These are phyloP conservation scores for Fusarium gaditjirri DNA, from an alignment of 2,329 filamentous ascomycete genomes.

Conservation along the genomic window DNA sequence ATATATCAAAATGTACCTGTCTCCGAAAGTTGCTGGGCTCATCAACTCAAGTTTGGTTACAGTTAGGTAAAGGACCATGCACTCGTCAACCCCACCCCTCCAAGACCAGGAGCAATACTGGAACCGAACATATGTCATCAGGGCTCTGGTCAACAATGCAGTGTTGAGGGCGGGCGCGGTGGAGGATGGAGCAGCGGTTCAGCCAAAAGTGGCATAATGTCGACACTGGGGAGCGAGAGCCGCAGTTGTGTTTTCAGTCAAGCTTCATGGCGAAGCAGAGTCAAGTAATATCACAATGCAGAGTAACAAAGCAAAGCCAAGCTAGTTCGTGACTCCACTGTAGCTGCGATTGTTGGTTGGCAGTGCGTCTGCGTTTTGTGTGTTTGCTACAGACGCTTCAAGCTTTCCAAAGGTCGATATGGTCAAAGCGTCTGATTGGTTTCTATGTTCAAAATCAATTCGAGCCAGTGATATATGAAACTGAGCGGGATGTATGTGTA, in stretches of 20 bases:
- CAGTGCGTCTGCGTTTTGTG: slow-evolving; percentile 7
- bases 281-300: slow-evolving; percentile 16
- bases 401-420: slow-evolving; percentile 24
- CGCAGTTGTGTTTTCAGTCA: background rate
- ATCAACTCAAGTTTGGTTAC: slow-evolving; percentile 6
- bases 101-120: slow-evolving; percentile 20
- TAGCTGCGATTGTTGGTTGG: slow-evolving; percentile 5
- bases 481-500: background rate
- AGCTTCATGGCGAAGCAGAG: slow-evolving; percentile 20
- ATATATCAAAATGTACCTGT: slow-evolving; percentile 22
- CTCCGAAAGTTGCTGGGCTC: slow-evolving; percentile 16
- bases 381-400: slow-evolving; percentile 29
- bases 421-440: slow-evolving; percentile 22
- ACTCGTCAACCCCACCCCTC: slow-evolving; percentile 35
- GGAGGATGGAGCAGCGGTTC: slow-evolving; percentile 19
- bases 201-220: slow-evolving; percentile 24
- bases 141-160: slow-evolving; percentile 8
- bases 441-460: slow-evolving; percentile 11
- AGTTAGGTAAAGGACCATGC: slow-evolving; percentile 19
- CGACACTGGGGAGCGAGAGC: slow-evolving; percentile 17
- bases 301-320: slow-evolving; percentile 25
- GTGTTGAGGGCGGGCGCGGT: slow-evolving; percentile 27
- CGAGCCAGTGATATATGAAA: background rate
- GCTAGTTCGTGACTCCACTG: slow-evolving; percentile 19
- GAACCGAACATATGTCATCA: slow-evolving; percentile 27